A percentile compares a stretch with the other conserved stretches of the same genome.
These are phyloP conservation scores for Thecaphora thlaspeos DNA, from an alignment of 1,284 basidiomycete species.

Conservation along the genomic window DNA sequence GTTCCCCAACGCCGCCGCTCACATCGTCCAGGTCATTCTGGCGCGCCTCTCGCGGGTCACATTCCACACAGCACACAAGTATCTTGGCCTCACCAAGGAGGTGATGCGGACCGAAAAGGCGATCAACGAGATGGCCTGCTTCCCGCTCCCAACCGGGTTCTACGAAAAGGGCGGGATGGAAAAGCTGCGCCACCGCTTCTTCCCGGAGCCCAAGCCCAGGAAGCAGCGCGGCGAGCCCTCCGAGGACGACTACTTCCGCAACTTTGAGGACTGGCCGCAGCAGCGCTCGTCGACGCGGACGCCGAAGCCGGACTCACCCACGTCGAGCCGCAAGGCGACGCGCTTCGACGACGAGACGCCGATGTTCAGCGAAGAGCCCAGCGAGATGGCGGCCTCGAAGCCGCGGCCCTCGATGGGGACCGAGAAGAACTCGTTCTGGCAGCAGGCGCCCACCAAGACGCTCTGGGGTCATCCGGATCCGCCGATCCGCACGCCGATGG, in stretches of 20 bases:
- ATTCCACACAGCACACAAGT: conserved; percentile 90
- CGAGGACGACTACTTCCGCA: conserved; percentile 40
- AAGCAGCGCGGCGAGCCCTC: conserved; percentile 21
- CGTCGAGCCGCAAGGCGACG: no score
- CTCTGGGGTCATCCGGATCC: conserved; percentile 50
- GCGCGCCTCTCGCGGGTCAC: conserved; percentile 95
- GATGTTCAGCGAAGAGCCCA: neutral
- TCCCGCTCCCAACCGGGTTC: conserved; percentile 85
- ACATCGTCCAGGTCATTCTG: conserved; percentile 95
- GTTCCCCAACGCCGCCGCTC: conserved; percentile 92
- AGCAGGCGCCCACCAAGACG: conserved; percentile 15
- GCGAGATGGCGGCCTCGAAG: no score
- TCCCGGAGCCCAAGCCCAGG: conserved; percentile 30
- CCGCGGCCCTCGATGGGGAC: no score
- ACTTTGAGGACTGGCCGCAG: conserved; percentile 29
- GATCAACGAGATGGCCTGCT: conserved; percentile 93
- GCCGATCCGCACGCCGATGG: conserved; percentile 48
- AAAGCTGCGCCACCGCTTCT: conserved; percentile 77
- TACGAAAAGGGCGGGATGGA: conserved; percentile 92
- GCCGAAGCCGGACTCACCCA: no score
- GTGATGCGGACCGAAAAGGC: conserved; percentile 93
- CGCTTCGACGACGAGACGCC: no score
- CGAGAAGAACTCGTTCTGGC: neutral
- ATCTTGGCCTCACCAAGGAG: conserved; percentile 90
- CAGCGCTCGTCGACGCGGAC: no score